Evolutionary conservation across 345 rosid species (phyloP), one percentile per base, ranked within the genome.

Genomic region (Syzygium aqueum): DNA sequence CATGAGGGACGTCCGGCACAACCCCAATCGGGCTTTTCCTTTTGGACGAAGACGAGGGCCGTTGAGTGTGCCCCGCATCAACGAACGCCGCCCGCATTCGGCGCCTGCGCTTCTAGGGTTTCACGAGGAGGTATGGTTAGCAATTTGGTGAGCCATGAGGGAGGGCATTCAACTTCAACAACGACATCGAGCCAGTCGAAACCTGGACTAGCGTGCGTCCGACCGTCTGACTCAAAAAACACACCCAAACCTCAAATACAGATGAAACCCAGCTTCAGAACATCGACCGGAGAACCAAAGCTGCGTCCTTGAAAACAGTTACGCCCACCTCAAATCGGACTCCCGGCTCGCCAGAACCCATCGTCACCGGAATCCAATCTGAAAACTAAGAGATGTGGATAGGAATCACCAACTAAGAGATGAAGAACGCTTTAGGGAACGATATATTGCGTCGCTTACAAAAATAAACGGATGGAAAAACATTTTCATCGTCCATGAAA

Each of bases 1-100:
- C 92, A 82, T 87, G 87, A 46, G 99, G 99, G 56, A 93, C 91
- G 73, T 95, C 97, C 88, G 93, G 89, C 87, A 91, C 92, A 92
- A 90, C 94, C n/a, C 95, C 90, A 53, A 96, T 92, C 33, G 94
- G 93, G 89, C 87, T 92, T 89, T 87, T 96, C 56, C 87, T 87
- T 25, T 93, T 25, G 59, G 59, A 91, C 3, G 93, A 90, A 85
- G 94, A 89, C 59, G 96, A 80, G 8, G 94, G 89, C 51, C 91
- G 92, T 53, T 90, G 93, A 89, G 51, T 88, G 86, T 91, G 94
- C 86, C 88, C 93, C 2, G 93, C 86, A 85, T 94, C 93, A 50
- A 92, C 89, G 61, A 98, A 92, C 86, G 87, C 86, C 86, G 94
- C 99, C 90, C 92, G 90, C 52, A 95, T 86, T 23, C 43, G 83